These are phyloP conservation scores for Irpex rosettiformis DNA, from an alignment of 1,284 basidiomycete genomes.

Conservation along the genomic window DNA sequence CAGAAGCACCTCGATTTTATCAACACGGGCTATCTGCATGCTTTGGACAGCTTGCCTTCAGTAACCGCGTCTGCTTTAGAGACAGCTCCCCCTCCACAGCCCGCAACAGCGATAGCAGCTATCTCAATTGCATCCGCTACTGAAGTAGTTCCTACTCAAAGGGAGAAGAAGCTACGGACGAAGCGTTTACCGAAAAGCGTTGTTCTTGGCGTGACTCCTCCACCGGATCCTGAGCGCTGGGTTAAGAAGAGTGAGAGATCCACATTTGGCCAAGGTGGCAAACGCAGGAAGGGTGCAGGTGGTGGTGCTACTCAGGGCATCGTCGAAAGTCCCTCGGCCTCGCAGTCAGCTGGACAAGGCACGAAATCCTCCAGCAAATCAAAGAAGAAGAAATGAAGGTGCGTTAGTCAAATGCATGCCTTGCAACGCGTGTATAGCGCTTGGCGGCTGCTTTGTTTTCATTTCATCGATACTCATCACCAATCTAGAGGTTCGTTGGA, in stretches of 20 bases:
- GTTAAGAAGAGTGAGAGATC: conserved; percentile 77
- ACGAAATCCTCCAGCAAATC: conserved; percentile 41
- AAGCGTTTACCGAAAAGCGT: conserved; percentile 71
- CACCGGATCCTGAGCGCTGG: conserved; percentile 80
- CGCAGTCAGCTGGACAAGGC: conserved; percentile 20
- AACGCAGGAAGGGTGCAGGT: conserved; percentile 51
- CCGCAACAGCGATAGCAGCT: conserved; percentile 32
- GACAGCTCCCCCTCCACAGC: conserved; percentile 50
- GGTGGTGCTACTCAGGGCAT: conserved; percentile 66
- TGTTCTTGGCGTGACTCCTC: conserved; percentile 68
- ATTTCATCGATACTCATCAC: neutral
- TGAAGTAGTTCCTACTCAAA: conserved; percentile 18
- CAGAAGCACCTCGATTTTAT: conserved; percentile 82
- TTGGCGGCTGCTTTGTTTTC: conserved; percentile 9
- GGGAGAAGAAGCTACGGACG: conserved; percentile 53
- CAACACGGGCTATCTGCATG: conserved; percentile 60
- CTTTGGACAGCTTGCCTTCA: conserved; percentile 55
- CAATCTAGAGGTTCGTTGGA: neutral
- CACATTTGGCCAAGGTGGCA: conserved; percentile 42
- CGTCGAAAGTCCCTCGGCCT: conserved; percentile 30
- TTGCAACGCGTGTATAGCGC: conserved; percentile 2
- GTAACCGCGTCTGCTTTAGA: conserved; percentile 54
- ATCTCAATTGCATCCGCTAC: conserved; percentile 30
- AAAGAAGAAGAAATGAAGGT: conserved; percentile 45
- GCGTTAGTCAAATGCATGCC: conserved; percentile 5